Percentiles rank a stretch among this genome's conserved stretches.
Evolutionary conservation across 768 basidiomycete genomes (phyloP).

Genomic region (Hydnomerulius pinastri): DNA sequence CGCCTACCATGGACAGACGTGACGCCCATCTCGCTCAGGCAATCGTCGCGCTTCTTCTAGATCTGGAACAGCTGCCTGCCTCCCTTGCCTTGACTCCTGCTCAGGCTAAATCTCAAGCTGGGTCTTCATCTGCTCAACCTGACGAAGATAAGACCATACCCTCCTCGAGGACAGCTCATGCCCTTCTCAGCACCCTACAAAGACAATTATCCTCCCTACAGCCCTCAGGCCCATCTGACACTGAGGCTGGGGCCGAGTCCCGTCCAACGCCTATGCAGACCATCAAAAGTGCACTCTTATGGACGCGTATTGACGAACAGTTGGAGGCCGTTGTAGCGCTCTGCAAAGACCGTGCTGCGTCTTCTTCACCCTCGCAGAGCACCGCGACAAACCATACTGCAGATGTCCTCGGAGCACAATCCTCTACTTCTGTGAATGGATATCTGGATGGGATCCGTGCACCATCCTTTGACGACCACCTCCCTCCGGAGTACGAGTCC

Average conservation of each 20-base stretch:
- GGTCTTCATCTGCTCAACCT: conserved; percentile 8
- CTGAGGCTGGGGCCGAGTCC: conserved; percentile 12
- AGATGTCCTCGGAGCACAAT: not conserved
- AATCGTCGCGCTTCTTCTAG: conserved; percentile 66
- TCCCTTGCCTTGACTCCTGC: conserved; percentile 19
- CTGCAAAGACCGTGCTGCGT: conserved; percentile 57
- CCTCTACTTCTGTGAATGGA: conserved; percentile 39
- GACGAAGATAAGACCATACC: not conserved
- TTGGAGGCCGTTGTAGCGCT: conserved; percentile 68
- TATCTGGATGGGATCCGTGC: not conserved
- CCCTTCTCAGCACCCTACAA: conserved; percentile 61
- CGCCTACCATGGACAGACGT: conserved; percentile 41
- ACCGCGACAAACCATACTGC: conserved; percentile 23
- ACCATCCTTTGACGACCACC: conserved; percentile 30
- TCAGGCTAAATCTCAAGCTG: conserved; percentile 11
- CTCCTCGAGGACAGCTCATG: conserved; percentile 22
- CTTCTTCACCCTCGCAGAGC: conserved; percentile 11
- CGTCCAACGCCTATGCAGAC: conserved; percentile 42
- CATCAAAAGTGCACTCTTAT: conserved; percentile 67
- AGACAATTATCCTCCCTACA: conserved; percentile 71
- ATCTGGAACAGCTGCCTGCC: conserved; percentile 63
- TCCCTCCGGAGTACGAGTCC: conserved; percentile 58
- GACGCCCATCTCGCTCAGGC: conserved; percentile 69
- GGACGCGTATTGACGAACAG: conserved; percentile 73
- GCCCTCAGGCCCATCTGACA: conserved; percentile 22